Percentiles rank a stretch among this genome's conserved stretches.
phyloP scores from a whole-genome alignment of 495 filamentous ascomycete genomes.

The Penicillium cosmopolitanum region DNA sequence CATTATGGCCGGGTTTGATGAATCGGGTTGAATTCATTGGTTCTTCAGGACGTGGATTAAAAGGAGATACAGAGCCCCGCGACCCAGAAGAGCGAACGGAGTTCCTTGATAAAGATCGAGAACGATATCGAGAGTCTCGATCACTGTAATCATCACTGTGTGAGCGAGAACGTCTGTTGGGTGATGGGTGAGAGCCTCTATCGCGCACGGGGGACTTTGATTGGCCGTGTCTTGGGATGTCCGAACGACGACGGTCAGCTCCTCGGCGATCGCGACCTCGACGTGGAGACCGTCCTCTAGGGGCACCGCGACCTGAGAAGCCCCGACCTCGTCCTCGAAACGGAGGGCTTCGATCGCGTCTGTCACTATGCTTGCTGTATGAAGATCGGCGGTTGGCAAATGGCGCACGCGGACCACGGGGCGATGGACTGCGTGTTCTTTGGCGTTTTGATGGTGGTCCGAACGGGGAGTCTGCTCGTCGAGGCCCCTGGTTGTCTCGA shows the following conservation, averaged over 20 bases:
- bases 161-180: slow-evolving; percentile 34
- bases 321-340: slow-evolving; percentile 33
- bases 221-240: slow-evolving; percentile 26
- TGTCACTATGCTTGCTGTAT: slow-evolving; percentile 31
- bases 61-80: slow-evolving; percentile 35
- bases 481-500: slow-evolving; percentile 25
- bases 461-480: slow-evolving; percentile 39
- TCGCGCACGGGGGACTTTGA: slow-evolving; percentile 41
- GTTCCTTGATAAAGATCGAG: slow-evolving; percentile 38
- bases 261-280: slow-evolving; percentile 43
- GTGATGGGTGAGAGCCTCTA: slow-evolving; percentile 31
- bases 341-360: slow-evolving; percentile 37
- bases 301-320: slow-evolving; percentile 37
- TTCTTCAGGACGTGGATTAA: slow-evolving; percentile 24
- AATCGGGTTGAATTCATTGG: slow-evolving; percentile 39
- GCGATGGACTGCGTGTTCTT: slow-evolving; percentile 53
- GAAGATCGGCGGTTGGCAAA: slow-evolving; percentile 30
- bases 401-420: slow-evolving; percentile 29
- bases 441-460: slow-evolving; percentile 45
- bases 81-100: slow-evolving; percentile 39
- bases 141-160: slow-evolving; percentile 35
- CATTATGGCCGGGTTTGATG: slow-evolving; percentile 30
- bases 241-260: slow-evolving; percentile 31
- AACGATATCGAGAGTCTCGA: slow-evolving; percentile 36
- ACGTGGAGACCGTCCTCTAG: slow-evolving; percentile 38